Conservation (phyloP, 1,284 basidiomycete species). For the Leccinum subrobustum region DNA sequence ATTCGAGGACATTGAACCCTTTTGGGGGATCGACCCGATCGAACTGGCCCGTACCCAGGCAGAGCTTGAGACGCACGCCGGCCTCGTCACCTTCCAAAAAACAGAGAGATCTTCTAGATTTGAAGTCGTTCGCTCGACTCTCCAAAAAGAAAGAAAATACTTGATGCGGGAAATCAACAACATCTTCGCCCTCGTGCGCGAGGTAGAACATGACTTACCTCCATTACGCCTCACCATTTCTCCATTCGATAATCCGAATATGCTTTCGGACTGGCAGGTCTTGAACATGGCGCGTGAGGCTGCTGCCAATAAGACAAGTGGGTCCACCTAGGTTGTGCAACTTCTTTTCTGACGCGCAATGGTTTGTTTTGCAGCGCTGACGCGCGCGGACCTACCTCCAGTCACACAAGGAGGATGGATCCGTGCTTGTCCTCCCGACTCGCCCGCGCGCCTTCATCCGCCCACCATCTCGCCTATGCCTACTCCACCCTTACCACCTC, state of each 20-base stretch:
- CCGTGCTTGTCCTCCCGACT: slow-evolving; percentile 24
- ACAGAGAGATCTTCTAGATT: slow-evolving; percentile 1
- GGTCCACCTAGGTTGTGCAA: slow-evolving; percentile 3
- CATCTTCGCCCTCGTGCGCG: slow-evolving; percentile 20
- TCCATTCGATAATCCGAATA: slow-evolving; percentile 31
- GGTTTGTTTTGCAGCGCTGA: slow-evolving; percentile 17
- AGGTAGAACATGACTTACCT: slow-evolving; percentile 27
- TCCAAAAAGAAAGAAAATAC: not conserved
- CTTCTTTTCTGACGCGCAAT: not conserved
- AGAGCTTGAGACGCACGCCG: slow-evolving; percentile 35
- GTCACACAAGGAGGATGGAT: slow-evolving; percentile 23
- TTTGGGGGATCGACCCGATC: slow-evolving; percentile 51
- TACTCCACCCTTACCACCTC: not conserved
- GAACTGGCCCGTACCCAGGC: slow-evolving; percentile 40
- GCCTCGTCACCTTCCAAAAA: slow-evolving; percentile 18
- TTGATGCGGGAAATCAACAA: slow-evolving; percentile 4
- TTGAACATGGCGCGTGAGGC: slow-evolving; percentile 25
- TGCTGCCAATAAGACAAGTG: slow-evolving; percentile 30
- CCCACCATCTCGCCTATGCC: not conserved
- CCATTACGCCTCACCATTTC: slow-evolving; percentile 31
- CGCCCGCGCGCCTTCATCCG: slow-evolving; percentile 18
- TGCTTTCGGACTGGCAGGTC: slow-evolving; percentile 30
- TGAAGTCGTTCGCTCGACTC: slow-evolving; percentile 14
- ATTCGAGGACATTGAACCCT: slow-evolving; percentile 49
- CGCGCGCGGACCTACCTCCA: slow-evolving; percentile 25